These are phyloP conservation scores for Saccharomycopsis schoenii DNA, from an alignment of 805 yeast species.

Conservation along the genomic window DNA sequence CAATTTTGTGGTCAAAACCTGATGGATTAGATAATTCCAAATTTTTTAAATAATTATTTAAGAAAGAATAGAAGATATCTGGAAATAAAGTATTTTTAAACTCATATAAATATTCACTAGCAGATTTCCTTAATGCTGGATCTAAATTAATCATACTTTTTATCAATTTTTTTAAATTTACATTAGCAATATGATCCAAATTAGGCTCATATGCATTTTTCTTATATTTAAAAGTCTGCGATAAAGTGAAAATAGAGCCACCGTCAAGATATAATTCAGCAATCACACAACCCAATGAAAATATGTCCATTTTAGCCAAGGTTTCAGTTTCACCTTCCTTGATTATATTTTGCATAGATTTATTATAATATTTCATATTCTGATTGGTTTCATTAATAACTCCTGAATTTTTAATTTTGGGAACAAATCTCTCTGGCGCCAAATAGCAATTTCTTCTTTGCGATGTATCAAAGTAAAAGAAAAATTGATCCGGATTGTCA, in stretches of 20 bases:
- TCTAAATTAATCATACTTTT: slow-evolving; percentile 52
- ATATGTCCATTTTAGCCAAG: slow-evolving; percentile 67
- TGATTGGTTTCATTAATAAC: slow-evolving; percentile 18
- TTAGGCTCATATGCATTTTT: slow-evolving; percentile 59
- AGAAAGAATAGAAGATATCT: slow-evolving; percentile 51
- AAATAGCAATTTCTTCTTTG: slow-evolving; percentile 79
- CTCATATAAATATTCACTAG: slow-evolving; percentile 40
- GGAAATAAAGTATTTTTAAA: slow-evolving; percentile 54
- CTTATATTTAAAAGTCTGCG: slow-evolving; percentile 79
- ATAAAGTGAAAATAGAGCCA: slow-evolving; percentile 71
- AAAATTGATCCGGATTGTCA: slow-evolving; percentile 75
- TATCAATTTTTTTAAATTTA: slow-evolving; percentile 44
- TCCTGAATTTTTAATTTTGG: slow-evolving; percentile 19
- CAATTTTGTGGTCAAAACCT: slow-evolving; percentile 40
- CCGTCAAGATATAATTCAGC: slow-evolving; percentile 88
- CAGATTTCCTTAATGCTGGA: slow-evolving; percentile 50
- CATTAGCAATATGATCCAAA: slow-evolving; percentile 44
- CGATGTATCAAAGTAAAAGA: slow-evolving; percentile 87
- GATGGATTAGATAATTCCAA: slow-evolving; percentile 22
- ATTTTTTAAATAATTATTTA: slow-evolving; percentile 55
- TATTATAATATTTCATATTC: slow-evolving; percentile 9
- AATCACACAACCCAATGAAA: slow-evolving; percentile 76
- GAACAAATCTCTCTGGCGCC: slow-evolving; percentile 82
- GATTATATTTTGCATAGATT: slow-evolving; percentile 18
- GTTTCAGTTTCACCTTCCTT: slow-evolving; percentile 22